Evolutionary conservation across 1,139 yeast genomes (phyloP).

Genomic region (Yamadazyma blattariae): DNA sequence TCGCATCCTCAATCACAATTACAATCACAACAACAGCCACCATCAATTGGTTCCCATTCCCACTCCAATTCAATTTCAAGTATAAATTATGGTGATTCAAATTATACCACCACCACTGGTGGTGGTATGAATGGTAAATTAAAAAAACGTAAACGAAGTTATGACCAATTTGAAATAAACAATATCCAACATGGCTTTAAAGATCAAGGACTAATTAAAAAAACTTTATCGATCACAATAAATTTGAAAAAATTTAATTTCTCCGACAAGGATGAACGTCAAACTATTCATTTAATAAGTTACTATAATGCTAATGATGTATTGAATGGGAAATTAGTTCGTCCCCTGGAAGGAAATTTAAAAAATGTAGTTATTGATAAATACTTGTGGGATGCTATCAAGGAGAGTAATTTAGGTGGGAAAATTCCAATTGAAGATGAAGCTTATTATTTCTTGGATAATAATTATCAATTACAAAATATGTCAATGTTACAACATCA

Average conservation of each 20-base stretch:
- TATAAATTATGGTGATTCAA: neutral
- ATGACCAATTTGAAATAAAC: constrained; percentile 13
- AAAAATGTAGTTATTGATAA: constrained; percentile 51
- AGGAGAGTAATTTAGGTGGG: constrained; percentile 61
- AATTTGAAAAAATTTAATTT: constrained; percentile 33
- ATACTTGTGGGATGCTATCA: constrained; percentile 58
- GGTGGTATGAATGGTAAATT: constrained; percentile 10
- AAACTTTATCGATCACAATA: constrained; percentile 65
- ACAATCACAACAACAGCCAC: no score
- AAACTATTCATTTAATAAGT: constrained; percentile 71
- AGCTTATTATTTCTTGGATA: constrained; percentile 50
- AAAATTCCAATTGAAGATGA: constrained; percentile 52
- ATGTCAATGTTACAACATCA: constrained; percentile 27
- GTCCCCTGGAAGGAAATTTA: constrained; percentile 60
- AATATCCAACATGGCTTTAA: constrained; percentile 61
- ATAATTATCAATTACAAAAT: constrained; percentile 42
- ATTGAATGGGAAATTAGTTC: constrained; percentile 47
- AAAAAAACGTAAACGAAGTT: constrained; percentile 17
- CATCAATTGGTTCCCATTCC: no score
- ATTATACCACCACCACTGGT: neutral
- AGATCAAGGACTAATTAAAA: constrained; percentile 76
- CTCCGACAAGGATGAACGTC: constrained; percentile 21
- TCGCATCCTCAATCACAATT: no score
- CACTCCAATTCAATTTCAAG: neutral
- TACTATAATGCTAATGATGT: constrained; percentile 80